These are phyloP conservation scores for Neofusicoccum sp. DNA, from an alignment of 2,329 filamentous ascomycete genomes.

Conservation along the genomic window DNA sequence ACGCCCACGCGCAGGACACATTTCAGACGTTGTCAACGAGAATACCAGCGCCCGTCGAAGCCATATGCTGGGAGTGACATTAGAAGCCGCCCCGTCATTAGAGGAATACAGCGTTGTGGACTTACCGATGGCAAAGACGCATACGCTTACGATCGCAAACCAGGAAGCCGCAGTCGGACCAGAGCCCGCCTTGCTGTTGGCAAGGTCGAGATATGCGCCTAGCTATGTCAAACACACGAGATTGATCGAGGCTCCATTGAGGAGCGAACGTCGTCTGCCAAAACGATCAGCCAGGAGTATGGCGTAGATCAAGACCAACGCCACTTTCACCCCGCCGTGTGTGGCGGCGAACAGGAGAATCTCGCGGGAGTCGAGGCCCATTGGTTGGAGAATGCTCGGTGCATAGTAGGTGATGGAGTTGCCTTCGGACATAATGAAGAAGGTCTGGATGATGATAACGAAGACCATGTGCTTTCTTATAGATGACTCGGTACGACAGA, in stretches of 20 bases:
- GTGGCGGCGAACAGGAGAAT: not conserved
- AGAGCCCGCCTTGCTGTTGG: not conserved
- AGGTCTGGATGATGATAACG: not conserved
- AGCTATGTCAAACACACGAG: not conserved
- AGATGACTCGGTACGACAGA: not conserved
- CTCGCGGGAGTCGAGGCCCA: not conserved
- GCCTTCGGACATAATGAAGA: not conserved
- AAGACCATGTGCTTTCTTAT: not conserved
- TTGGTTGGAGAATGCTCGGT: not conserved
- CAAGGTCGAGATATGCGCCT: not conserved
- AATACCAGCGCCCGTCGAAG: not conserved
- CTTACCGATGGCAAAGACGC: not conserved
- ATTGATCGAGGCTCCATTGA: not conserved
- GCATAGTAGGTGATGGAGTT: slow-evolving; percentile 5
- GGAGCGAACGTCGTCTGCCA: not conserved
- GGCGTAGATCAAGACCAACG: not conserved
- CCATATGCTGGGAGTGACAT: not conserved
- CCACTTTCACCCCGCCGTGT: not conserved
- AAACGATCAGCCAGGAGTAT: not conserved
- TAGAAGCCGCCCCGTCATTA: too few relatives aligned
- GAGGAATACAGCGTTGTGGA: not conserved
- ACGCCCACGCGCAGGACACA: not conserved
- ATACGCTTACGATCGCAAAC: not conserved
- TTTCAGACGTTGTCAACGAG: not conserved
- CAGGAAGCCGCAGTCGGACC: not conserved